phyloP scores from a whole-genome alignment of 768 basidiomycete genomes.

The Clitopilus passeckerianus region DNA sequence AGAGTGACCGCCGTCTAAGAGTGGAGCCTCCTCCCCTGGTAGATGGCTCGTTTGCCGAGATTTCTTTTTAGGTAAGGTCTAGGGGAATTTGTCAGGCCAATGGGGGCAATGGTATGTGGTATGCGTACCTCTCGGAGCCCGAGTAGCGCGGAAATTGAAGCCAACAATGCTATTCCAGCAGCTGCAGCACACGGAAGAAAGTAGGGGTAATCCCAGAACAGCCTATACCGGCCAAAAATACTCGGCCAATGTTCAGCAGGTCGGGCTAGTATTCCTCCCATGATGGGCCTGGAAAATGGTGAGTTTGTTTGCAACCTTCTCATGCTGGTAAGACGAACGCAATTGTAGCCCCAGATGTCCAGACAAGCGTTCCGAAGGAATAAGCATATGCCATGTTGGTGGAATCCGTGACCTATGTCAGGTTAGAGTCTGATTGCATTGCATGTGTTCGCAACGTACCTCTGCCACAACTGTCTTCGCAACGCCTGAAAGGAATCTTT shows the following conservation, averaged over 20 bases:
- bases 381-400: slow-evolving; percentile 47
- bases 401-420: slow-evolving; percentile 61
- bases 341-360: slow-evolving; percentile 37
- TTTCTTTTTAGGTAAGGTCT: slow-evolving; percentile 4
- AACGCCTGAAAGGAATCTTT: slow-evolving; percentile 6
- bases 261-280: slow-evolving; percentile 63
- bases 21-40: slow-evolving; percentile 11
- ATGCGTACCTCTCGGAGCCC: slow-evolving; percentile 22
- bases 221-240: slow-evolving; percentile 56
- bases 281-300: slow-evolving; percentile 41
- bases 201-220: slow-evolving; percentile 58
- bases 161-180: slow-evolving; percentile 26
- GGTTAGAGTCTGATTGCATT: slow-evolving; percentile 5
- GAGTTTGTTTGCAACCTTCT: slow-evolving; percentile 7
- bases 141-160: slow-evolving; percentile 25
- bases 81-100: slow-evolving; percentile 3
- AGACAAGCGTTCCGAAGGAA: slow-evolving; percentile 35
- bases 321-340: slow-evolving; percentile 32
- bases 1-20: slow-evolving; percentile 1
- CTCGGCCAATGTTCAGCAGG: slow-evolving; percentile 65
- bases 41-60: neutral
- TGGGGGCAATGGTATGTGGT: neutral
- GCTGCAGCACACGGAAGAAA: slow-evolving; percentile 60
- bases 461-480: slow-evolving; percentile 17
- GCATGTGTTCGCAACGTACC: neutral